Percentiles rank a stretch among this genome's conserved stretches.
These are phyloP conservation scores for Colletotrichum australisinense DNA, from an alignment of 2,329 filamentous ascomycete species.

Conservation along the genomic window DNA sequence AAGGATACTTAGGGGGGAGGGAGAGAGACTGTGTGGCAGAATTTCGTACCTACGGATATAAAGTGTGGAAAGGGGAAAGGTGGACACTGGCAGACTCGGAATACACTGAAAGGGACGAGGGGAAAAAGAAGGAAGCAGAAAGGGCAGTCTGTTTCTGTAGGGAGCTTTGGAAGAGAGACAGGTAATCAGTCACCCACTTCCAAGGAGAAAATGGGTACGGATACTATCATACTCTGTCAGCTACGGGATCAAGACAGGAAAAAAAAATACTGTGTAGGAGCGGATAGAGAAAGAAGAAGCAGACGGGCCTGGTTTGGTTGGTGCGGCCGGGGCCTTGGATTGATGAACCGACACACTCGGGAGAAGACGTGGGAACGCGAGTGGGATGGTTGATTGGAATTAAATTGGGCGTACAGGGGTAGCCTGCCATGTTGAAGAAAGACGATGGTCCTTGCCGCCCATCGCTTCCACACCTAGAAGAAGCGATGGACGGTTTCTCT, in stretches of 20 bases:
- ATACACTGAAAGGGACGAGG: background rate
- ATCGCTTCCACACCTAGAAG: background rate
- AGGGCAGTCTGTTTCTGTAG: background rate
- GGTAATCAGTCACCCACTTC: too few relatives aligned
- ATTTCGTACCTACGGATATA: background rate
- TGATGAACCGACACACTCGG: background rate
- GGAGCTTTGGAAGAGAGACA: background rate
- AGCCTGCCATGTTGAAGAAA: slow-evolving; percentile 6
- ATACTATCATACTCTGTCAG: background rate
- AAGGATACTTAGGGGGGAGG: too few relatives aligned
- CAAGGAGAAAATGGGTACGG: background rate
- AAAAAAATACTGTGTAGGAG: background rate
- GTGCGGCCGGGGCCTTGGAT: background rate
- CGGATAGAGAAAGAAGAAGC: background rate
- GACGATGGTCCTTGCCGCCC: background rate
- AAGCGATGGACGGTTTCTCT: background rate
- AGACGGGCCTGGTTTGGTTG: slow-evolving; percentile 11
- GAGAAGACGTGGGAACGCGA: background rate
- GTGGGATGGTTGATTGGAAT: background rate
- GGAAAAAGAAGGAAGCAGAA: background rate
- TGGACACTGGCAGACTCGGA: background rate
- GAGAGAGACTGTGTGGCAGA: too few relatives aligned
- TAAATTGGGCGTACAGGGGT: slow-evolving; percentile 3
- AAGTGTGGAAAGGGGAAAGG: background rate
- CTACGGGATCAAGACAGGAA: background rate